Conservation (phyloP, 805 yeast genomes). For the Wickerhamiella siamensis region DNA sequence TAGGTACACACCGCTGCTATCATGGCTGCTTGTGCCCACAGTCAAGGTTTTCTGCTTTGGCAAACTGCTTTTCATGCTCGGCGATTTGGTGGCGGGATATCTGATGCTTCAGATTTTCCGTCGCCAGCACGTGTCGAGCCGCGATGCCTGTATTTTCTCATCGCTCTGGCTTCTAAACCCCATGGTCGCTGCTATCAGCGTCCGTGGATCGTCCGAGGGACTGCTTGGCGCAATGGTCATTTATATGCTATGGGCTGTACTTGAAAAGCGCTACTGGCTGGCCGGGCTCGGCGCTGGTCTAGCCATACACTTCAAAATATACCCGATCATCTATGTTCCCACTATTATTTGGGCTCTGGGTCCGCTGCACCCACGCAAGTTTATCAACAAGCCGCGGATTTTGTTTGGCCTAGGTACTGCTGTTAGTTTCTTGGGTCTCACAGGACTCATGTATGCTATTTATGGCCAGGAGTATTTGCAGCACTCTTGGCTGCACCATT, state of each 20-base stretch:
- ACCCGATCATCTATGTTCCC: constrained; percentile 82
- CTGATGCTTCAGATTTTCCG: constrained; percentile 35
- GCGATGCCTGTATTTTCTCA: constrained; percentile 31
- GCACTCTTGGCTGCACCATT: constrained; percentile 72
- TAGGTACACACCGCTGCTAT: constrained; percentile 79
- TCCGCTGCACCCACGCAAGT: constrained; percentile 9
- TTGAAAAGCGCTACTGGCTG: constrained; percentile 27
- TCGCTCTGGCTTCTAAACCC: constrained; percentile 85
- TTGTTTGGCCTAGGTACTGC: constrained; percentile 30
- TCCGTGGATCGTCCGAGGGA: constrained; percentile 90
- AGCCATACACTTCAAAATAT: constrained; percentile 78
- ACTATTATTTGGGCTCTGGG: constrained; percentile 39
- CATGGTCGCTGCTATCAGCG: constrained; percentile 83
- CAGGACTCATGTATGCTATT: constrained; percentile 44
- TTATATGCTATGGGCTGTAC: constrained; percentile 35
- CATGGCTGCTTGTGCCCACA: constrained; percentile 73
- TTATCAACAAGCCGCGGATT: constrained; percentile 32
- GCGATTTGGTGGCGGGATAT: constrained; percentile 72
- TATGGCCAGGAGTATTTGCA: constrained; percentile 66
- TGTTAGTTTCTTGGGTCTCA: constrained; percentile 33
- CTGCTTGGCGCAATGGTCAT: constrained; percentile 66
- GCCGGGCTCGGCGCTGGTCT: constrained; percentile 46
- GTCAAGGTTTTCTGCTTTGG: constrained; percentile 47
- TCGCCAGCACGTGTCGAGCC: constrained; percentile 18
- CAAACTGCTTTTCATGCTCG: constrained; percentile 55